Evolutionary conservation across 371 early-diverging fungal genomes (phyloP), one percentile per base, ranked within the genome.

Genomic region (Mortierella sp.): DNA sequence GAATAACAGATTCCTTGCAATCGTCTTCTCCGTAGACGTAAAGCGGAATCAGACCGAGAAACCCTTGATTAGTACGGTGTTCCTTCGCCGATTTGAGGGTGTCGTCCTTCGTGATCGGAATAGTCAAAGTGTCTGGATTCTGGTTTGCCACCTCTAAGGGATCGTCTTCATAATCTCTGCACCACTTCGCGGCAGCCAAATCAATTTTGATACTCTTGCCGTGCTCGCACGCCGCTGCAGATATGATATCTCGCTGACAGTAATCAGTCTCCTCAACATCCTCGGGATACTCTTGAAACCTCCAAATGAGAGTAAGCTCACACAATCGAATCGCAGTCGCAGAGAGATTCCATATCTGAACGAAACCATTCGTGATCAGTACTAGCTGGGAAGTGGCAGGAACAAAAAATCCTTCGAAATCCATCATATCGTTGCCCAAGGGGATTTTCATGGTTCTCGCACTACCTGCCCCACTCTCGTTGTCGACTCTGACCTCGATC

Each of bases 331-430:
- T 37, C 3, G 24, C 43, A 37, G 32, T 59, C 57, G 51, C 51
- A 11, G 61, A 72, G 3, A 72, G 54, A 14, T 22, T 65, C 72
- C 72, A 72, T 8, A 64, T 4, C 28, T 57, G 57, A 1, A 72
- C 18, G 32, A 18, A 63, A 22, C 52, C 59, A 9, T 47, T 35
- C 24, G 60, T n/a, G 5, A 65, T 24, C 0, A 72, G 5, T 2
- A 40, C 52, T n/a, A 72, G 30, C 16, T 72, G 66, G 20, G 72
- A 66, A 5, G 72, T 40, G 14, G 8, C 45, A 3, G 72, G 61
- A 8, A 66, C 1, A 35, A 65, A 72, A 14, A 62, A 14, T 14
- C 51, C 66, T 12, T 32, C 1, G 55, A 62, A 66, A 5, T 47
- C 49, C 5, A 20, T 5, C 2, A 18, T 12, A n/a, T 47, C 16